These are phyloP conservation scores for Secale cereale DNA, from an alignment of 176 grass and related monocot species.

Conservation along the genomic window DNA sequence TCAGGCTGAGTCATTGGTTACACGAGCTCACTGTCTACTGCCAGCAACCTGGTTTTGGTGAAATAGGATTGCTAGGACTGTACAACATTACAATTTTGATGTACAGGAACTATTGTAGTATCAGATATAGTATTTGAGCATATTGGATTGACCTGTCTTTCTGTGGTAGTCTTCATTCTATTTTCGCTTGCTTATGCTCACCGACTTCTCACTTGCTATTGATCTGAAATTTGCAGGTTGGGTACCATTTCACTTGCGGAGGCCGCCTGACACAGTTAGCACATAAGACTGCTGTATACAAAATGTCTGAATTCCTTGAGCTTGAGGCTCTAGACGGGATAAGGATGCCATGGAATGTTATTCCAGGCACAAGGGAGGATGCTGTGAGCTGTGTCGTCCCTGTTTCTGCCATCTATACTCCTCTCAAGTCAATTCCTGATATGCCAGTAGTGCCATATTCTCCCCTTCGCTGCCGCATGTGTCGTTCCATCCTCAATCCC, in stretches of 20 bases:
- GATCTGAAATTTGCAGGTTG: conserved; percentile 26
- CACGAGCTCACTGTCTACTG: background rate
- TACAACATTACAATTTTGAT: background rate
- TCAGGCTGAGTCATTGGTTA: background rate
- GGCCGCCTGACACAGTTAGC: conserved; percentile 8
- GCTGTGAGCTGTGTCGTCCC: conserved; percentile 63
- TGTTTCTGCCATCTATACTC: conserved; percentile 77
- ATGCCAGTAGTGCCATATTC: conserved; percentile 68
- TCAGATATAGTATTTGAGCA: background rate
- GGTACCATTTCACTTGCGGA: conserved; percentile 6
- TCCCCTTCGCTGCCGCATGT: conserved; percentile 82
- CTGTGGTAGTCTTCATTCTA: background rate
- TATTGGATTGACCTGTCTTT: background rate
- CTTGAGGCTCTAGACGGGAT: conserved; percentile 76
- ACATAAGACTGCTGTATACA: conserved; percentile 13
- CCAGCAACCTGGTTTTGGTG: background rate
- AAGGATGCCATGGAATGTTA: conserved; percentile 91
- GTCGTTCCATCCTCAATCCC: conserved; percentile 82
- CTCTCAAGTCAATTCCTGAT: conserved; percentile 55
- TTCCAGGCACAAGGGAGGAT: conserved; percentile 74
- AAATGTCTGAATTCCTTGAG: conserved; percentile 84
- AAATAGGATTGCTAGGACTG: background rate
- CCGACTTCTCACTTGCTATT: background rate
- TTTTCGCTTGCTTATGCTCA: background rate
- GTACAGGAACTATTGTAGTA: background rate